These are phyloP conservation scores for Vitellaria paradoxa DNA, from an alignment of 179 eudicot species.

Conservation along the genomic window DNA sequence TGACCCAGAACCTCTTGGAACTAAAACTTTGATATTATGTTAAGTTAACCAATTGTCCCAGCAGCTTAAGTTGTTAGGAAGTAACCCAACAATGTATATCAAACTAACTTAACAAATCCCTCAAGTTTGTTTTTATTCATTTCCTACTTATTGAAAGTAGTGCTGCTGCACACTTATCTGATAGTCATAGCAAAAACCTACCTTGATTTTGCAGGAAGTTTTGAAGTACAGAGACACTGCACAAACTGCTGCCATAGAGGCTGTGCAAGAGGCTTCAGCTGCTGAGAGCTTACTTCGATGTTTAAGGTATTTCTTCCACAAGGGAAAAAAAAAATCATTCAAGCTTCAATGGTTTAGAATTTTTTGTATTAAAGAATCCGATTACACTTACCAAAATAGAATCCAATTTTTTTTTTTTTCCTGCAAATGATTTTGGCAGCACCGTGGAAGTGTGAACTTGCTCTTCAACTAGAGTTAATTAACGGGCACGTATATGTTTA, in stretches of 20 bases:
- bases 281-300: constrained; percentile 78
- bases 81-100: too few relatives aligned
- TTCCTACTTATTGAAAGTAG: background rate
- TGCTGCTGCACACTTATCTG: background rate
- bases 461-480: too few relatives aligned
- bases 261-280: constrained; percentile 91
- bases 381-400: background rate
- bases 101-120: too few relatives aligned
- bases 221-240: constrained; percentile 79
- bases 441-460: too few relatives aligned
- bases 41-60: too few relatives aligned
- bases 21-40: too few relatives aligned
- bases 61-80: too few relatives aligned
- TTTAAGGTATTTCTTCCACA: constrained; percentile 49
- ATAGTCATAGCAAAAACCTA: background rate
- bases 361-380: background rate
- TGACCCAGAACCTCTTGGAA: too few relatives aligned
- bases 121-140: too few relatives aligned
- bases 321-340: background rate
- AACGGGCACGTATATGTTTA: too few relatives aligned
- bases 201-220: constrained; percentile 54
- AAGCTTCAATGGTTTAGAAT: background rate
- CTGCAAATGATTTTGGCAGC: too few relatives aligned
- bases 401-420: too few relatives aligned
- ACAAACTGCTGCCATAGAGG: constrained; percentile 78